A percentile compares a stretch with the other conserved stretches of the same genome.
These are phyloP conservation scores for Amoebophrya sp. DNA, from an alignment of 169 alveolate species.

Conservation along the genomic window DNA sequence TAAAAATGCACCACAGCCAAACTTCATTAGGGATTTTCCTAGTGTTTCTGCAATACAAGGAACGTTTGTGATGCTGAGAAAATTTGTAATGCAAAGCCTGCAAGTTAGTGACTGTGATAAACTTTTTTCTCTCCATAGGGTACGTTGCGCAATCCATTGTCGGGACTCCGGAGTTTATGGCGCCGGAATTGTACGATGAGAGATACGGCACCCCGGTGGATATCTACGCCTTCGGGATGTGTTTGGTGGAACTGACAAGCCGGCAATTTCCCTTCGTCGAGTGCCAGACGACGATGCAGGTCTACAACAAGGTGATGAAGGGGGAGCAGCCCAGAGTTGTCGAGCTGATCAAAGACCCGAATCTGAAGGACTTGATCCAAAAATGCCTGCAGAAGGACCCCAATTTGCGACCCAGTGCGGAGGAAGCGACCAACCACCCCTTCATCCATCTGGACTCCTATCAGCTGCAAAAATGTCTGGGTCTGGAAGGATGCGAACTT, in stretches of 20 bases:
- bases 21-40: too few species aligned
- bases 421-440: neutral
- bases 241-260: slow-evolving; percentile 57
- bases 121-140: too few species aligned
- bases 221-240: slow-evolving; percentile 85
- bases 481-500: too few species aligned
- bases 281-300: neutral
- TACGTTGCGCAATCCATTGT: slow-evolving; percentile 55
- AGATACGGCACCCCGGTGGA: slow-evolving; percentile 79
- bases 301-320: neutral
- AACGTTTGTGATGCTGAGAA: too few species aligned
- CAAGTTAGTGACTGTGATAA: too few species aligned
- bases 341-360: neutral
- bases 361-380: neutral
- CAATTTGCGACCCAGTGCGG: neutral
- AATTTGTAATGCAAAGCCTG: too few species aligned
- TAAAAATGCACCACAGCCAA: too few species aligned
- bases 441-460: too few species aligned
- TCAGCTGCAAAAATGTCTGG: too few species aligned
- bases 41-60: too few species aligned
- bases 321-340: neutral
- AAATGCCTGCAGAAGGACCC: neutral
- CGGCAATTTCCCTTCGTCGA: neutral
- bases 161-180: slow-evolving; percentile 85
- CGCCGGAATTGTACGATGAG: slow-evolving; percentile 87